Evolutionary conservation across 1,284 basidiomycete genomes (phyloP), one percentile per base, ranked within the genome.

Genomic region (Amylostereum areolatum): DNA sequence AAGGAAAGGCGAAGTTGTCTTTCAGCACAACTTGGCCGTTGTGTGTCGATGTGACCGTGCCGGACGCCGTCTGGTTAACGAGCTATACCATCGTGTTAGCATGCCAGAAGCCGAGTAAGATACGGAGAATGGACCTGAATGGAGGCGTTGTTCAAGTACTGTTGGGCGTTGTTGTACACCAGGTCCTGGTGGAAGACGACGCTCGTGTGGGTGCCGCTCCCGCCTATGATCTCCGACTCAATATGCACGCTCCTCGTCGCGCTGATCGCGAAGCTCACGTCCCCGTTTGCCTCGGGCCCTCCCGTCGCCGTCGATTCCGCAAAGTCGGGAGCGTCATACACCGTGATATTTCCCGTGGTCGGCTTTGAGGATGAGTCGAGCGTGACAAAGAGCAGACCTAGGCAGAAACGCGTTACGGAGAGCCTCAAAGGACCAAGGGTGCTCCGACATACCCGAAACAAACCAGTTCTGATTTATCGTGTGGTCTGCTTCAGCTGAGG

Each of bases 401-500:
- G 41, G 30, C 12, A 43, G 8, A 29, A 43, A 43, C 41, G 25
- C n/a, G n/a, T 6, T 25, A 39, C 27, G 37, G 6, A 39, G 37
- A 35, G 34, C 34, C 9, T 25, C 6, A 39, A 7, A 25, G 37
- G 12, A 7, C 6, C 37, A 39, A n/a, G 37, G 6, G 27, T 8
- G 37, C 12, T 12, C 18, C 18, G 18, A 18, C 18, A 18, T 18
- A 18, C 18, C 18, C 6, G 85, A 86, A 37, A 89, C 75, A 63
- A 80, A 89, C 89, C 89, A 92, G 59, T 88, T 86, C 52, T 75
- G 71, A 49, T 85, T 77, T 58, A 85, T 81, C 6, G 73, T 67
- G 52, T 81, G 81, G 55, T 86, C 75, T 2, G 65, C 56, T 59
- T 90, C 87, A 4, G 84, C 83, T 1, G 86, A 89, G 11, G 75